These are phyloP conservation scores for Verbena officinalis DNA, from an alignment of 257 asterid species.

Conservation along the genomic window DNA sequence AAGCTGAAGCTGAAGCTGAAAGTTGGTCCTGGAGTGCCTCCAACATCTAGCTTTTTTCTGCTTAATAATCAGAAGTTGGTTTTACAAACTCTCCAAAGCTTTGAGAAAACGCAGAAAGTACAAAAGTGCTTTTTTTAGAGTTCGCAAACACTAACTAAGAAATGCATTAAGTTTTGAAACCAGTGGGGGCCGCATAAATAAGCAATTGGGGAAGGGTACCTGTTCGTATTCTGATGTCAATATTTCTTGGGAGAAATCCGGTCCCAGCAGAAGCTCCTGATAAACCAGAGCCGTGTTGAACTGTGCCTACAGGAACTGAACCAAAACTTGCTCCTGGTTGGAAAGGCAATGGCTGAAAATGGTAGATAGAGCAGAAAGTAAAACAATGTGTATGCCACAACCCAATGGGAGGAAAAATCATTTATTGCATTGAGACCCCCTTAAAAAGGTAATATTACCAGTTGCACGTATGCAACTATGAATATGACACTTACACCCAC, in stretches of 20 bases:
- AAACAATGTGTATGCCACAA: conserved; percentile 28
- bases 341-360: conserved; percentile 75
- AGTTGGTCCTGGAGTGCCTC: no score
- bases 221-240: conserved; percentile 95
- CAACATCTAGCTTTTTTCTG: no score
- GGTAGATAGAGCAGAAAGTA: conserved; percentile 25
- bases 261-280: conserved; percentile 61
- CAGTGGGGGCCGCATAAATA: neutral
- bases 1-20: no score
- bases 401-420: conserved; percentile 11
- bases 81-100: no score
- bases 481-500: no score
- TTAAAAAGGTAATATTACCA: no score
- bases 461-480: no score
- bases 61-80: no score
- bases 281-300: conserved; percentile 58
- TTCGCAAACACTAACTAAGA: no score
- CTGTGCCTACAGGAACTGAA: conserved; percentile 62
- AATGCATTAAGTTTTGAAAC: neutral
- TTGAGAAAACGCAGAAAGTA: no score
- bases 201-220: conserved; percentile 46
- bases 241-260: conserved; percentile 79
- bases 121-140: no score
- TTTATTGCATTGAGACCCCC: neutral
- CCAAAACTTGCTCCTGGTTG: conserved; percentile 75